phyloP scores from a whole-genome alignment of 345 rosid species.

The Hypericum perforatum region DNA sequence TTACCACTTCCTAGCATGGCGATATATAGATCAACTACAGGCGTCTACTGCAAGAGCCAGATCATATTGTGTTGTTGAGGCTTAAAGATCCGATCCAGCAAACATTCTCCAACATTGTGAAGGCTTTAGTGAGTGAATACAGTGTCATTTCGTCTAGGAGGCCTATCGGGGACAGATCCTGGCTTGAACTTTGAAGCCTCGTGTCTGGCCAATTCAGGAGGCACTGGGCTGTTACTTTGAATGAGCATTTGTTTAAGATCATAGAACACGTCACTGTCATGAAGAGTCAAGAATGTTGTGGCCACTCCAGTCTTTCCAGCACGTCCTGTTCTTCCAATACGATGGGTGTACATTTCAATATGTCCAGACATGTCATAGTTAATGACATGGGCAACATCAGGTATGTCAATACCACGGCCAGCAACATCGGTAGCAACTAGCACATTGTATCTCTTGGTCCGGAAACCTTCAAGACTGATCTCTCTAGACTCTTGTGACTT shows the following conservation, averaged over 20 bases:
- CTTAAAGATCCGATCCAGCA: too few relatives aligned
- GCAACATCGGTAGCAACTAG: constrained; percentile 96
- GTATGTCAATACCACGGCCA: constrained; percentile 92
- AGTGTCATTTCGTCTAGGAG: constrained; percentile 85
- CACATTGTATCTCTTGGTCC: constrained; percentile 77
- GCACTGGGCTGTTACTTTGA: constrained; percentile 85
- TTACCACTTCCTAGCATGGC: too few relatives aligned
- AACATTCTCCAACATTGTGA: too few relatives aligned
- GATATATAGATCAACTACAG: too few relatives aligned
- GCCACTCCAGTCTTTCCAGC: constrained; percentile 96
- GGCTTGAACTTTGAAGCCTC: constrained; percentile 96
- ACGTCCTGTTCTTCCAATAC: constrained; percentile 93
- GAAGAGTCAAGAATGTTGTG: constrained; percentile 76
- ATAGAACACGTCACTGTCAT: constrained; percentile 75
- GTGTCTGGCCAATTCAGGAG: constrained; percentile 86
- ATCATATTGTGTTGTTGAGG: too few relatives aligned
- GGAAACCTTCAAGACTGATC: constrained; percentile 81
- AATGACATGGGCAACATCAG: constrained; percentile 90
- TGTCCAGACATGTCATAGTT: constrained; percentile 87
- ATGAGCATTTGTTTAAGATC: constrained; percentile 97
- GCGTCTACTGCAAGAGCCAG: too few relatives aligned
- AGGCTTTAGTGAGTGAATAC: constrained; percentile 56
- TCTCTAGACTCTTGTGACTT: constrained; percentile 96
- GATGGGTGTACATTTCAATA: constrained; percentile 88
- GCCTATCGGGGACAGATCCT: constrained; percentile 80